These are phyloP conservation scores for Euptelea pleiosperma DNA, from an alignment of 164 flowering plant species.

Conservation along the genomic window DNA sequence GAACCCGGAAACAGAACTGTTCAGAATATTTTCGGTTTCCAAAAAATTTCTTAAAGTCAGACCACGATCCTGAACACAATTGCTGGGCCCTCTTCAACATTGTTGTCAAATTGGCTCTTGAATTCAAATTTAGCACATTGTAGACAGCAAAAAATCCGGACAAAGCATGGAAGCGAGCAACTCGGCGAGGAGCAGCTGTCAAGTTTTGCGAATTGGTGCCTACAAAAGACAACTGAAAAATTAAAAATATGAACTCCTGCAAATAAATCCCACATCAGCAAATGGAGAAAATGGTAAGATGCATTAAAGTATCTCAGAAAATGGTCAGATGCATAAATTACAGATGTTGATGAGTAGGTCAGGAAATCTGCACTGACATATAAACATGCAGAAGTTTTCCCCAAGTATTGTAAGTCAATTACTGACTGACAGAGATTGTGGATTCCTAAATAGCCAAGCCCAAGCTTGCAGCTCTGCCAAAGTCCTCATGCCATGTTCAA, in stretches of 20 bases:
- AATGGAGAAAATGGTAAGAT: background rate
- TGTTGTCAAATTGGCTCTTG: conserved; percentile 40
- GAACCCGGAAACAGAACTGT: conserved; percentile 50
- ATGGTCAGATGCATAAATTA: background rate
- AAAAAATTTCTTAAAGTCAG: conserved; percentile 22
- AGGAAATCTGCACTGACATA: too few relatives aligned
- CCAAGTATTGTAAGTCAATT: too few relatives aligned
- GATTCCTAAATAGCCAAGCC: too few relatives aligned
- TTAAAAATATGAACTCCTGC: background rate
- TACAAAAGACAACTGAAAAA: conserved; percentile 20
- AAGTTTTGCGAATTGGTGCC: conserved; percentile 31
- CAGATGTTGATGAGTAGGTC: too few relatives aligned
- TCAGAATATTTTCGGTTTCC: conserved; percentile 23
- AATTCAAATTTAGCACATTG: conserved; percentile 41
- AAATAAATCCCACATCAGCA: background rate
- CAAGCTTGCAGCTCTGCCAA: too few relatives aligned
- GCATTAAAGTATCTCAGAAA: too few relatives aligned
- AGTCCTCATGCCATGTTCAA: too few relatives aligned
- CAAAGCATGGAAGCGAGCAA: conserved; percentile 50
- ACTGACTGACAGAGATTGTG: too few relatives aligned
- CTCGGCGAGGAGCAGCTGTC: conserved; percentile 15
- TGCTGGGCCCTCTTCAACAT: conserved; percentile 49
- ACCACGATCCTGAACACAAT: conserved; percentile 48
- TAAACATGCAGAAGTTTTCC: too few relatives aligned
- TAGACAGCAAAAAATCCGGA: conserved; percentile 65